These are phyloP conservation scores for Carex pumila DNA, from an alignment of 176 grass and related monocot species.

Conservation along the genomic window DNA sequence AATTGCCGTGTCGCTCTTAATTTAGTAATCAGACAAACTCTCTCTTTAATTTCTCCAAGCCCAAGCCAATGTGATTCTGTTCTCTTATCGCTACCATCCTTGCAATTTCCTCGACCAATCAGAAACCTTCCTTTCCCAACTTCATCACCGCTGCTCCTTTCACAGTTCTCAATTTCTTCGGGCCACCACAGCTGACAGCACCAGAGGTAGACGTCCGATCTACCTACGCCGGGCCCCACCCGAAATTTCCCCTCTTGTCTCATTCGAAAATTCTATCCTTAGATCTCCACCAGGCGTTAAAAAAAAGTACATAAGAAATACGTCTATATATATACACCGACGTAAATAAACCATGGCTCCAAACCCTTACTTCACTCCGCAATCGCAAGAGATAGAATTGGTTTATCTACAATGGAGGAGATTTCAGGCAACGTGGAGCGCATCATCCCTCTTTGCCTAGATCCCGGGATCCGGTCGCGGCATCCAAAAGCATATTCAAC, in stretches of 20 bases:
- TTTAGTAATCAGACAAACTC: neutral
- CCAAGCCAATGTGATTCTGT: neutral
- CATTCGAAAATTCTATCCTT: neutral
- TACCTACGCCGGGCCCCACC: neutral
- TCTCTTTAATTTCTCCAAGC: neutral
- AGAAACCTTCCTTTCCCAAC: neutral
- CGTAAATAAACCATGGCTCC: conserved; percentile 2
- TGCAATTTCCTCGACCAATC: conserved; percentile 4
- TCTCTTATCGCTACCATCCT: neutral
- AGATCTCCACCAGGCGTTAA: neutral
- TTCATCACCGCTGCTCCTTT: neutral
- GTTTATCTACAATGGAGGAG: conserved; percentile 14
- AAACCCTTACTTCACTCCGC: neutral
- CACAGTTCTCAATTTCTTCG: neutral
- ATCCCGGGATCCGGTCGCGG: neutral
- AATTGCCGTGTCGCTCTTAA: neutral
- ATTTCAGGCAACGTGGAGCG: conserved; percentile 9
- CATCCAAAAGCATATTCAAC: neutral
- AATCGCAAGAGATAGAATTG: neutral
- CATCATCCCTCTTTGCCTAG: conserved; percentile 10
- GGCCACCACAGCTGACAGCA: neutral
- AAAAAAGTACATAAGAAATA: neutral
- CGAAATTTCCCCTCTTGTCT: neutral
- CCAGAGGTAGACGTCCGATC: neutral
- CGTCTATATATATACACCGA: neutral